Evolutionary conservation across 2,329 filamentous ascomycete genomes (phyloP).

Genomic region (Fusarium gaditjirri): DNA sequence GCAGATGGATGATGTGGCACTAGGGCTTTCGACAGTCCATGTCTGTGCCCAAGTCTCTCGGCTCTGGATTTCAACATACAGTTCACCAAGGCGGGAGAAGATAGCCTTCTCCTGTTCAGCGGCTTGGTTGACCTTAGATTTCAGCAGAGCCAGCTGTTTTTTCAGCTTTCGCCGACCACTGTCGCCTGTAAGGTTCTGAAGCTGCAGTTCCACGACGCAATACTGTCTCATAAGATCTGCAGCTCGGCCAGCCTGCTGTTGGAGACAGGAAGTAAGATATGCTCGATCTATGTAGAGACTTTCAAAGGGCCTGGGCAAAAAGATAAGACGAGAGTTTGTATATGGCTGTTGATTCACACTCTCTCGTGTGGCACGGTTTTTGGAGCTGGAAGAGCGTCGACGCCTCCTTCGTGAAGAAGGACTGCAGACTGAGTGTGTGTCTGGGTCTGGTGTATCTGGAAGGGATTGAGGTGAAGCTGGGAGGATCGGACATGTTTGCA

Average conservation of each 20-base stretch:
- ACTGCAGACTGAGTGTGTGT: neutral
- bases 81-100: constrained; percentile 58
- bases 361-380: neutral
- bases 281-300: constrained; percentile 58
- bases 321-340: constrained; percentile 33
- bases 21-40: constrained; percentile 16
- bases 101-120: constrained; percentile 60
- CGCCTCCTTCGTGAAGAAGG: constrained; percentile 7
- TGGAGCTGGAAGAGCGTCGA: constrained; percentile 25
- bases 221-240: constrained; percentile 54
- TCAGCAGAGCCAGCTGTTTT: constrained; percentile 57
- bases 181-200: constrained; percentile 38
- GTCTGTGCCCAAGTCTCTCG: constrained; percentile 53
- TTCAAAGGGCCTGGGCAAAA: constrained; percentile 54
- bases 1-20: constrained; percentile 14
- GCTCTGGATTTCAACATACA: constrained; percentile 61
- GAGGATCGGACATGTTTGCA: constrained; percentile 6
- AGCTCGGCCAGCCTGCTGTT: constrained; percentile 53
- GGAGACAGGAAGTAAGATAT: constrained; percentile 57
- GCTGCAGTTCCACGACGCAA: constrained; percentile 49
- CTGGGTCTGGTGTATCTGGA: constrained; percentile 11
- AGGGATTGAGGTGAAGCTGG: constrained; percentile 15
- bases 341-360: constrained; percentile 8
- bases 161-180: constrained; percentile 49
- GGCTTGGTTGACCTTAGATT: constrained; percentile 55